Evolutionary conservation across 768 basidiomycete species (phyloP), one percentile per base, ranked within the genome.

Genomic region (Tricholoma terreum): DNA sequence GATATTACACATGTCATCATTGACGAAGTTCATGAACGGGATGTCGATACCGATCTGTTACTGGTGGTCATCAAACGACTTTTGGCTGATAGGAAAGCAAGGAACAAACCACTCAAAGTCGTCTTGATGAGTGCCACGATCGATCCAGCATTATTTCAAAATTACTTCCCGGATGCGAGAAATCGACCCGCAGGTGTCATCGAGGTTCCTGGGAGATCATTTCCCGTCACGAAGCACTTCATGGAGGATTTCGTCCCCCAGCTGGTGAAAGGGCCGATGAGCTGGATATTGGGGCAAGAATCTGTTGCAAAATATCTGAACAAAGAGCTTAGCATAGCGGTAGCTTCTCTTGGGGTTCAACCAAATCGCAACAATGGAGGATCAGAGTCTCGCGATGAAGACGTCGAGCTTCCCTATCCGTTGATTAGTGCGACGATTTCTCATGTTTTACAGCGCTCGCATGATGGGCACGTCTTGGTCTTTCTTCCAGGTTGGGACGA

Each of bases 81-180:
- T 21, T 71, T 95, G 65, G 82, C 80, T 6, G 87, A 92, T 57
- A 84, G 94, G 62, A 87, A 82, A 67, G 76, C 82, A 6, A 81
- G 82, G 60, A 80, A 82, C 10, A 82, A 86, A 48, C 86, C 90
- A 2, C 73, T 98, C 71, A 94, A 94, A 71, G 78, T 98, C 61
- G 73, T 97, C 42, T 81, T 98, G 55, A 97, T 98, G 94, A 95
- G 92, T 66, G 95, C 95, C 8, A 98, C 95, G 43, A 92, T 98
- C 67, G 92, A 97, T 64, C 90, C 94, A 8, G 82, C 82, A 0
- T 79, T 96, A 22, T 98, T 97, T 82, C 87, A 90, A 67, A 75
- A 80, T 10, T 98, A 98, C 75, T 98, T 98, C 77, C 74, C 77
- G 7, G 83, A 89, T 65, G 75, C 81, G 15, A 59, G 71, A 0